phyloP scores from a whole-genome alignment of 176 grass and related monocot species.

The Oryza nivara region DNA sequence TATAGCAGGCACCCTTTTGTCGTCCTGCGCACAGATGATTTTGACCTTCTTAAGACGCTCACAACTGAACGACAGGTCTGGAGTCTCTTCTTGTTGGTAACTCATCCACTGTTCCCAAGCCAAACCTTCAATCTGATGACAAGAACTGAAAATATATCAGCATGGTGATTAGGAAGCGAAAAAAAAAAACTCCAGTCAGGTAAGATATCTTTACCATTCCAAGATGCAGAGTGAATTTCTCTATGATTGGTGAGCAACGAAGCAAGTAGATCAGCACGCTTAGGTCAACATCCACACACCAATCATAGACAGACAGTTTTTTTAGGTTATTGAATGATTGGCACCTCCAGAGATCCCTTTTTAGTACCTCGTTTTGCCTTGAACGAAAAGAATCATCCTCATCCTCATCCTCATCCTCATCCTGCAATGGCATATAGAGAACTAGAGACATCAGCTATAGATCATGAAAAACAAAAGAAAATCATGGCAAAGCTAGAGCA shows the following conservation, averaged over 20 bases:
- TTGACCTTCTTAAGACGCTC: constrained; percentile 18
- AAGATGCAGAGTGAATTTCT: background rate
- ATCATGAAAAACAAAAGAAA: too few species aligned
- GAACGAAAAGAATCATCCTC: background rate
- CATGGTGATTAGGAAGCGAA: too few species aligned
- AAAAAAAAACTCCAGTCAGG: background rate
- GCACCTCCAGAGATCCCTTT: constrained; percentile 17
- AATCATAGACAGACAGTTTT: background rate
- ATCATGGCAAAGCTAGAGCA: too few species aligned
- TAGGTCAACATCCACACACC: background rate
- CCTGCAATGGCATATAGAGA: too few species aligned
- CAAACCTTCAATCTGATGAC: background rate
- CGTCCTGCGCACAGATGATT: background rate
- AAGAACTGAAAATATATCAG: background rate
- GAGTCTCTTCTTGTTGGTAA: background rate
- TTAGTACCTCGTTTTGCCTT: background rate
- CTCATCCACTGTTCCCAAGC: background rate
- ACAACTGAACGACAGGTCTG: background rate
- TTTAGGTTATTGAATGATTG: constrained; percentile 1
- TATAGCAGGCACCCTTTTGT: background rate
- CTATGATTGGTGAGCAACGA: background rate
- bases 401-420: background rate
- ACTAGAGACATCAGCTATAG: too few species aligned
- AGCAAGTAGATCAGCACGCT: background rate
- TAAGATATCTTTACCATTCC: background rate